These are phyloP conservation scores for Cryptococcus hybrid DNA, from an alignment of 1,284 basidiomycete genomes.

Conservation along the genomic window DNA sequence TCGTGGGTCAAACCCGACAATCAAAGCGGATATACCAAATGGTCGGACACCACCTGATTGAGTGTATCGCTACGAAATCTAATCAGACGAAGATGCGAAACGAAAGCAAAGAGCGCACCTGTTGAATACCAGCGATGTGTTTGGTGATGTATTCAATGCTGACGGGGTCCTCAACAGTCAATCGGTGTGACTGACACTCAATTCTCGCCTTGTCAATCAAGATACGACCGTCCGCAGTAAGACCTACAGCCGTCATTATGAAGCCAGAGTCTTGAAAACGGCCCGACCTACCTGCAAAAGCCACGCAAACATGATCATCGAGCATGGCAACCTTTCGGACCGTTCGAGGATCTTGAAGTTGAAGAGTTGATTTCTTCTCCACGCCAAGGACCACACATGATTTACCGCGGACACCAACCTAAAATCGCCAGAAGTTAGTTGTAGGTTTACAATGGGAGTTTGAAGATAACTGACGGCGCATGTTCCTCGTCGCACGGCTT, in stretches of 20 bases:
- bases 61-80: slow-evolving; percentile 74
- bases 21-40: slow-evolving; percentile 95
- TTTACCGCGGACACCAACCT: slow-evolving; percentile 95
- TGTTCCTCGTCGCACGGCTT: slow-evolving; percentile 96
- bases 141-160: slow-evolving; percentile 98
- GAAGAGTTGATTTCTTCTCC: slow-evolving; percentile 97
- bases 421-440: neutral
- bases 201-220: slow-evolving; percentile 97
- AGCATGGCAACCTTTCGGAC: slow-evolving; percentile 98
- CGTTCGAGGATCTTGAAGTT: slow-evolving; percentile 96
- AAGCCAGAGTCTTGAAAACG: neutral
- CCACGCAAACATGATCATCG: slow-evolving; percentile 96
- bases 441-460: neutral
- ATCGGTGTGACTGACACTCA: slow-evolving; percentile 95
- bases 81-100: neutral
- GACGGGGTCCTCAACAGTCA: slow-evolving; percentile 98
- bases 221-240: slow-evolving; percentile 96
- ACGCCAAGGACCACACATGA: slow-evolving; percentile 96
- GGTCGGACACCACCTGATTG: slow-evolving; percentile 99
- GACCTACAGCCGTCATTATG: slow-evolving; percentile 57
- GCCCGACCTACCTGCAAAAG: slow-evolving; percentile 78
- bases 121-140: slow-evolving; percentile 96
- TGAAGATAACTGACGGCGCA: slow-evolving; percentile 70
- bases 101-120: slow-evolving; percentile 57
- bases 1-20: slow-evolving; percentile 98